A percentile compares a stretch with the other conserved stretches of the same genome.
Conservation (phyloP, 306 rosid genomes). For the cucumber (Cucumis sativus) region DNA sequence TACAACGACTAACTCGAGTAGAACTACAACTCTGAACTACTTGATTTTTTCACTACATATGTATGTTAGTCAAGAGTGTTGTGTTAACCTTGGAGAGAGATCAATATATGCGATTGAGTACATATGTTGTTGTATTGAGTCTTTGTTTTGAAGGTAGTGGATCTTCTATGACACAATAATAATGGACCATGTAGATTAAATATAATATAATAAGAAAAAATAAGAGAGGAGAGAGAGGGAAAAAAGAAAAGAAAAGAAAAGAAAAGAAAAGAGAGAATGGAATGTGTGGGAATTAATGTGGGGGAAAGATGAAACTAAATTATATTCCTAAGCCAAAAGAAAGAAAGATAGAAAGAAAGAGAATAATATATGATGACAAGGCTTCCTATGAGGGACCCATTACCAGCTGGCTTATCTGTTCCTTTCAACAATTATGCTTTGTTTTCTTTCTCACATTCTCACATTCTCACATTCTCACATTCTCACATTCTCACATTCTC, state of each 20-base stretch:
- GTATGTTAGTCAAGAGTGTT: no score
- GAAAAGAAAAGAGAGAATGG: background rate
- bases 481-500: background rate
- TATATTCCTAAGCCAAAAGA: background rate
- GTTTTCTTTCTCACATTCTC: constrained; percentile 31
- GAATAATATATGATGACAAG: constrained; percentile 30
- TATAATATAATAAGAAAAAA: no score
- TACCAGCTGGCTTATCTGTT: constrained; percentile 49
- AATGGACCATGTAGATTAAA: no score
- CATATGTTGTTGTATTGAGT: no score
- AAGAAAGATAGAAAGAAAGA: constrained; percentile 18
- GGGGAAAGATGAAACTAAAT: background rate
- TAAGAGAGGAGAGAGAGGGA: background rate
- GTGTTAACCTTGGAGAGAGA: no score
- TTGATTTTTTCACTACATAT: no score
- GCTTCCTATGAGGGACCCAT: constrained; percentile 29
- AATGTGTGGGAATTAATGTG: background rate
- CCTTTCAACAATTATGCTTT: constrained; percentile 15
- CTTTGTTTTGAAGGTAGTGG: no score
- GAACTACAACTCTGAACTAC: no score
- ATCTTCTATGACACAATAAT: no score
- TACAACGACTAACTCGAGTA: no score
- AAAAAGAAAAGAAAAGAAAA: no score
- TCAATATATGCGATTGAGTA: no score
- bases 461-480: background rate